Base-by-base conservation (phyloP, 2,329 filamentous ascomycete species). In the Aspergillus ustus region DNA sequence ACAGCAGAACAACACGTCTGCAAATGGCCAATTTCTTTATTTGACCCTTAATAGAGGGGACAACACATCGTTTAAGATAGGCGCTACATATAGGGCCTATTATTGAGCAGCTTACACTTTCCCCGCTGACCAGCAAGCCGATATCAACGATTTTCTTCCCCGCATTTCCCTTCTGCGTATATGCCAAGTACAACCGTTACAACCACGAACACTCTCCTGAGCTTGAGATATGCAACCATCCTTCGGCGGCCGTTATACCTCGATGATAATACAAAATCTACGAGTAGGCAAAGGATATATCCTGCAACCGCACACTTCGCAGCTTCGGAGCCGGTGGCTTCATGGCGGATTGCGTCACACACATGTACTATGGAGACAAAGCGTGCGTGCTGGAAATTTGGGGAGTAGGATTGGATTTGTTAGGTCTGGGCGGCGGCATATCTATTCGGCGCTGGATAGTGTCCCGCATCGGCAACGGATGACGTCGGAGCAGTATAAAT, bases 401-500 rank as follows among this genome's bases (percentile, higher is more conserved):
- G 29, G 13, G 17, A 43, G 19, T 19, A 22, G 15, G 20, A 29
- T 22, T 19, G 20, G 2, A n/a, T 0, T 31, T n/a, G 17, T 28
- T 29, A 15, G n/a, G 31, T 5, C 8, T 25, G 31, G 13, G 19
- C 37, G 46, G 45, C 46, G 17, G 29, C 50, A 40, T 29, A 29
- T 25, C 3, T 31, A 29, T 9, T 57, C 45, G 22, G 29, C 45
- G 19, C 28, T 57, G 22, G 45, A 28, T 22, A 31, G 13, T 29
- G 22, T 46, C 17, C 40, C 37, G 40, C n/a, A 57, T 20, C 28
- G 31, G 28, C 54, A 31, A 15, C 4, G 31, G 17, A 29, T 31
- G 29, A 67, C 77, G 5, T 73, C 77, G 48, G 72, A 79, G 40
- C 63, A 78, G 3, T 55, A 71, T 52, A 68, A 71, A 44, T 73